These are phyloP conservation scores for Articulospora tetracladia DNA, from an alignment of 495 filamentous ascomycete species.

Conservation along the genomic window DNA sequence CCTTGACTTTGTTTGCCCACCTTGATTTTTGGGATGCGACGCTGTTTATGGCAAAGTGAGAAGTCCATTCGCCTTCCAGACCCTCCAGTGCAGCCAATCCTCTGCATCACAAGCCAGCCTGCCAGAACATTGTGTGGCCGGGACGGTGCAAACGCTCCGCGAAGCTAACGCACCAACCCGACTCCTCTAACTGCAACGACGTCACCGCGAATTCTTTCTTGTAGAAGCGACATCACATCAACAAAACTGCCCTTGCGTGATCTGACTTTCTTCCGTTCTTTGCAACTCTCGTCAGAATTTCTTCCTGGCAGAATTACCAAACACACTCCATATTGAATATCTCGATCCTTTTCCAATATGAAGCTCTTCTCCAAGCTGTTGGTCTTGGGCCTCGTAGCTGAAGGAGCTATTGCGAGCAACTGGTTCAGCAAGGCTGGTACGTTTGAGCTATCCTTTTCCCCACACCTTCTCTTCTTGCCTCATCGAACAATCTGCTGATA, in stretches of 20 bases:
- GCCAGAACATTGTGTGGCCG: background rate
- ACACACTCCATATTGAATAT: background rate
- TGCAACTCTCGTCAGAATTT: constrained; percentile 1
- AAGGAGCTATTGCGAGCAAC: constrained; percentile 62
- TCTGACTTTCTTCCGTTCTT: background rate
- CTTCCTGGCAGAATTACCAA: background rate
- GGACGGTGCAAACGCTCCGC: background rate
- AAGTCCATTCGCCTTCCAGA: background rate
- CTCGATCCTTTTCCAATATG: constrained; percentile 46
- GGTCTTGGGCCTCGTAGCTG: constrained; percentile 65
- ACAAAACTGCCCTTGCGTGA: background rate
- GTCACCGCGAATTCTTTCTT: background rate
- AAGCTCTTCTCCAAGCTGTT: constrained; percentile 69
- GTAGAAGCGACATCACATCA: background rate
- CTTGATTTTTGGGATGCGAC: background rate
- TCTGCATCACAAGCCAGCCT: background rate
- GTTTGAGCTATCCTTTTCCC: constrained; percentile 28
- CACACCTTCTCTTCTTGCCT: background rate
- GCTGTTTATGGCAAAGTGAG: constrained; percentile 6
- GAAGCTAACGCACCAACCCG: background rate
- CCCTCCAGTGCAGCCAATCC: background rate
- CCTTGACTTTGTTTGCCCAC: background rate
- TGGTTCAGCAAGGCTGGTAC: constrained; percentile 84
- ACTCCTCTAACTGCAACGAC: background rate
- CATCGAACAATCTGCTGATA: background rate